phyloP scores from a whole-genome alignment of 768 basidiomycete species.

The Boletus huronensis region DNA sequence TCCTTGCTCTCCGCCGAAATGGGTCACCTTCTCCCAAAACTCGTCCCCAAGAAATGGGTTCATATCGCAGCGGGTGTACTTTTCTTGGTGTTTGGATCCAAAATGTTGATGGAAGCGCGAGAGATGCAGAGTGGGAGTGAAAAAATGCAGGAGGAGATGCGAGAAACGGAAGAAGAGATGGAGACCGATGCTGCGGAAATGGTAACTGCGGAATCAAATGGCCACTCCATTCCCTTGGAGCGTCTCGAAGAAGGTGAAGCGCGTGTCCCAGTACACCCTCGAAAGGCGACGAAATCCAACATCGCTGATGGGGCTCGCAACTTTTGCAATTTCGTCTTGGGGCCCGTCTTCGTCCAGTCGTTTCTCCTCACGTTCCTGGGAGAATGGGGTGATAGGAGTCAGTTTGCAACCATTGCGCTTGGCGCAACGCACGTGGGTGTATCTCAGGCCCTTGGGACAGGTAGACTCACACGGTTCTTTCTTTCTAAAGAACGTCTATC shows the following conservation, averaged over 20 bases:
- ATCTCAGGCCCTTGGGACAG: background rate
- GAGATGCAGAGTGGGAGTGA: conserved; percentile 74
- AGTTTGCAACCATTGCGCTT: conserved; percentile 94
- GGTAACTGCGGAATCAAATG: conserved; percentile 29
- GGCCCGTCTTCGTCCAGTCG: conserved; percentile 92
- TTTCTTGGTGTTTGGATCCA: conserved; percentile 86
- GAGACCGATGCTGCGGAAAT: conserved; percentile 67
- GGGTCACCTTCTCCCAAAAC: conserved; percentile 83
- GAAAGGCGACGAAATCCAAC: conserved; percentile 19
- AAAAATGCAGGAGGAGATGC: conserved; percentile 92
- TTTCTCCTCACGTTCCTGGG: conserved; percentile 97
- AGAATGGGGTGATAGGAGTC: conserved; percentile 98
- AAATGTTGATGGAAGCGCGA: conserved; percentile 84
- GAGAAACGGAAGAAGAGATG: conserved; percentile 94
- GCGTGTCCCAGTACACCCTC: conserved; percentile 8
- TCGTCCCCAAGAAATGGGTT: conserved; percentile 70
- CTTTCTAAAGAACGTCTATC: conserved; percentile 73
- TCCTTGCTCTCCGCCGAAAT: conserved; percentile 90
- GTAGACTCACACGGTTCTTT: conserved; percentile 2
- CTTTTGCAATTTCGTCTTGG: conserved; percentile 76
- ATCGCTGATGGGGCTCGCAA: conserved; percentile 70
- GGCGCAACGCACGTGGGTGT: conserved; percentile 86
- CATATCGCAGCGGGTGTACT: conserved; percentile 72
- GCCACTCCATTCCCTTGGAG: conserved; percentile 59
- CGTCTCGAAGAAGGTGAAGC: conserved; percentile 69